These are phyloP conservation scores for Stevia rebaudiana DNA, from an alignment of 140 eudicot species.

Conservation along the genomic window DNA sequence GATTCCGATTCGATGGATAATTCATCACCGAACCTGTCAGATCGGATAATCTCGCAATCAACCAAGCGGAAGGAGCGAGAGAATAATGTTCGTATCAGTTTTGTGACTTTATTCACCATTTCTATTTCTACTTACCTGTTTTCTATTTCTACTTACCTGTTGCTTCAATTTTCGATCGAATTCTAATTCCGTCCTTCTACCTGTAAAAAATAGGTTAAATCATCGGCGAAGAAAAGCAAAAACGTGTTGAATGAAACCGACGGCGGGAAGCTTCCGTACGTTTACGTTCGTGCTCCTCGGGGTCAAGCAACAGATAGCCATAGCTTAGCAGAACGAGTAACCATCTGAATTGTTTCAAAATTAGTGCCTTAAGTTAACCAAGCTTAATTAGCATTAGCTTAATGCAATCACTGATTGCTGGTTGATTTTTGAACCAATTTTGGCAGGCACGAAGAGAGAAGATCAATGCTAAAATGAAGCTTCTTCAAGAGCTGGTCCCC, in stretches of 20 bases:
- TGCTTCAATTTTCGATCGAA: constrained; percentile 12
- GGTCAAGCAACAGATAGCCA: constrained; percentile 99
- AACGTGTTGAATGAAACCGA: constrained; percentile 42
- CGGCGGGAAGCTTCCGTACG: constrained; percentile 80
- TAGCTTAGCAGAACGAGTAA: constrained; percentile 97
- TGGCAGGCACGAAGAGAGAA: constrained; percentile 96
- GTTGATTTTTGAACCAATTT: neutral
- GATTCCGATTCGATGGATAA: constrained; percentile 50
- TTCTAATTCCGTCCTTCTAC: neutral
- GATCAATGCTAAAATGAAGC: constrained; percentile 93
- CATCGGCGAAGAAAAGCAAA: constrained; percentile 59
- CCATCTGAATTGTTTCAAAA: constrained; percentile 6
- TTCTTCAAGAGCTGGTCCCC: constrained; percentile 95
- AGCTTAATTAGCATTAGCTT: neutral
- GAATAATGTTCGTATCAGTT: constrained; percentile 46
- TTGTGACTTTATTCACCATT: neutral
- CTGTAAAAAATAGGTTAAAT: constrained; percentile 46
- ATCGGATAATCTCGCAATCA: constrained; percentile 37
- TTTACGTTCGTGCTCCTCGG: constrained; percentile 93
- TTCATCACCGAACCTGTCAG: constrained; percentile 45
- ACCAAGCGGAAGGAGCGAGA: constrained; percentile 77
- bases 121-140: too few relatives aligned
- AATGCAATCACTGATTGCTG: neutral
- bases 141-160: constrained; percentile 2
- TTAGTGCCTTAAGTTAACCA: neutral